phyloP scores from a whole-genome alignment of 148 eudicot species.

The Polygonum maritimum region DNA sequence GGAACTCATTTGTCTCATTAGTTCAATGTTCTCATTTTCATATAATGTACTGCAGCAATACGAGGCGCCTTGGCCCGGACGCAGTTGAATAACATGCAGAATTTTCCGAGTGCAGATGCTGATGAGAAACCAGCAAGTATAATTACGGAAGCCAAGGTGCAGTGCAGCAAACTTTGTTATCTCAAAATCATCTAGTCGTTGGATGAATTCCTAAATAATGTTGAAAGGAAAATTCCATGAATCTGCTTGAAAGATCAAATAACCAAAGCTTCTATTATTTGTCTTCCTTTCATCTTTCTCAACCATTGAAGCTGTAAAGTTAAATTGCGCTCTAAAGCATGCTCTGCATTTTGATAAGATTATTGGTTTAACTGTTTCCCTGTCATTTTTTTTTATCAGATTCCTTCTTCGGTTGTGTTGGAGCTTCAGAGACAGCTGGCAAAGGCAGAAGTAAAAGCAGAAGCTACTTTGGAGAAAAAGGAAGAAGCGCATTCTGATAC shows the following conservation, averaged over 20 bases:
- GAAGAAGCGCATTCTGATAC: slow-evolving; percentile 15
- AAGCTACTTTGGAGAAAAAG: slow-evolving; percentile 9
- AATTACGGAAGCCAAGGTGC: slow-evolving; percentile 47
- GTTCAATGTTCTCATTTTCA: neutral
- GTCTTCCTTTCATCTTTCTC: neutral
- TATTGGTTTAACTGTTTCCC: neutral
- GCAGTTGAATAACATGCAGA: slow-evolving; percentile 30
- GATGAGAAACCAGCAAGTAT: slow-evolving; percentile 23
- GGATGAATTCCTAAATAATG: neutral
- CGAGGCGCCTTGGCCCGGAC: slow-evolving; percentile 76
- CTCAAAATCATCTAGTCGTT: neutral
- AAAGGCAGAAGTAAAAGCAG: slow-evolving; percentile 13
- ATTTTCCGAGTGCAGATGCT: slow-evolving; percentile 18
- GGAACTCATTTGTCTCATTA: neutral
- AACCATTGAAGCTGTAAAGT: neutral
- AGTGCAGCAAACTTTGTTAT: slow-evolving; percentile 1
- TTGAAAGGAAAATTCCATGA: too few relatives aligned
- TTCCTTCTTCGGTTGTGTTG: slow-evolving; percentile 24
- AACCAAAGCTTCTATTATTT: neutral
- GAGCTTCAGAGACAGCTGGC: slow-evolving; percentile 32
- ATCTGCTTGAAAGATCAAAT: neutral
- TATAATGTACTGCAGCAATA: slow-evolving; percentile 37
- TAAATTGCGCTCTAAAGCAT: neutral
- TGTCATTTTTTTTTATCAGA: slow-evolving; percentile 6
- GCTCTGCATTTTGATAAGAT: neutral